Evolutionary conservation across 495 filamentous ascomycete genomes (phyloP).

Genomic region (Margaritispora aquatica): DNA sequence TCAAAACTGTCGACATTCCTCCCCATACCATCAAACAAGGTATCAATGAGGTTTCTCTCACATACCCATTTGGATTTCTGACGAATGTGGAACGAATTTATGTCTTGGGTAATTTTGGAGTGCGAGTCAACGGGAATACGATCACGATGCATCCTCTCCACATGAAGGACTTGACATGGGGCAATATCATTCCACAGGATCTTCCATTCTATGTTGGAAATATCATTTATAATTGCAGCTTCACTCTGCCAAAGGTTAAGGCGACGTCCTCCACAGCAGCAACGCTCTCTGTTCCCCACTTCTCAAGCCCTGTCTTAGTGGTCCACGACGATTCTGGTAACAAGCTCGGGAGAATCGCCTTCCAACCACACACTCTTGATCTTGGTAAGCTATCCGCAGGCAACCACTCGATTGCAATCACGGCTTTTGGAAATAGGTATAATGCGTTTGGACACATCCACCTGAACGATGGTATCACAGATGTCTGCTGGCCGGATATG

Average conservation of each 20-base stretch:
- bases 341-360: constrained; percentile 17
- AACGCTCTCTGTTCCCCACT: constrained; percentile 12
- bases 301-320: constrained; percentile 16
- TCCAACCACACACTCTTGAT: constrained; percentile 15
- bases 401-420: constrained; percentile 11
- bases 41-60: constrained; percentile 6
- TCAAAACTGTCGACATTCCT: constrained; percentile 10
- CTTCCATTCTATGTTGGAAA: constrained; percentile 27
- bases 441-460: constrained; percentile 25
- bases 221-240: constrained; percentile 16
- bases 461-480: constrained; percentile 1
- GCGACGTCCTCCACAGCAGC: background rate
- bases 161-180: constrained; percentile 7
- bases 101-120: constrained; percentile 19
- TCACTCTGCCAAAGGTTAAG: background rate
- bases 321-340: background rate
- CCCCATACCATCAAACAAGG: constrained; percentile 9
- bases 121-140: constrained; percentile 4
- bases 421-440: constrained; percentile 23
- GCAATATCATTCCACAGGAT: constrained; percentile 15
- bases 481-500: constrained; percentile 14
- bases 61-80: constrained; percentile 17
- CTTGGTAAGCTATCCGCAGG: constrained; percentile 7
- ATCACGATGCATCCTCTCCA: constrained; percentile 6
- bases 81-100: constrained; percentile 27